Base-by-base conservation (phyloP, 1,284 basidiomycete species). In the Exobasidium rhododendri region DNA sequence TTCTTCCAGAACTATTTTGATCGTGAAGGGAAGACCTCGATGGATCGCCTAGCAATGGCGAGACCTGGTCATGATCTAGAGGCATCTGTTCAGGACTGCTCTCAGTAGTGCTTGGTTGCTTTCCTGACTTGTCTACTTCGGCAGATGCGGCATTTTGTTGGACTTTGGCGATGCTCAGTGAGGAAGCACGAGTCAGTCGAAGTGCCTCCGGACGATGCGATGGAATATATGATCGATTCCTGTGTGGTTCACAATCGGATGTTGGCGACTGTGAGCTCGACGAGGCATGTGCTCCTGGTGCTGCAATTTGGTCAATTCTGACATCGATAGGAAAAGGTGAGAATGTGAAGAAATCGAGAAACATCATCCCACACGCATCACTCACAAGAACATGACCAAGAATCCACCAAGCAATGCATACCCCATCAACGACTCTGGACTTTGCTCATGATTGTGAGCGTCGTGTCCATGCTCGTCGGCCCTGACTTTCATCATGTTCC, bases 371-470 rank as follows among this genome's bases (percentile, higher is more conserved):
- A 58, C 22, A 32, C 22, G 4, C 20, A 24, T 4, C 45, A 58
- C 57, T 47, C 45, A 58, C 57, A 58, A 31, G 47, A 71, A 78
- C 75, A 78, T 77, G 54, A 78, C 67, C 14, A 78, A 56, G 51
- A 76, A 74, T 13, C 76, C 76, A 11, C 68, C 60, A 32, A 78
- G 66, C 35, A 78, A 66, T 63, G 69, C 66, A 26, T 59, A 58
- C 43, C 71, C 76, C 4, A 77, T 60, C 10, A 69, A 58, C 29
- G 68, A 65, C 40, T 73, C 73, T 14, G 74, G 51, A 30, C 35
- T 51, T 26, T 67, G 65, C 3, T 50, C 61, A 30, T 59, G 56
- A 0, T 63, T 53, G 46, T 62, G 57, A 6, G 51, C 31, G 22
- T 56, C 43, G 2, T 65, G 59, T 61, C 65, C 69, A 64, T 3